Base-by-base conservation (phyloP, 2,329 filamentous ascomycete genomes). In the Pseudogymnoascus pannorum region DNA sequence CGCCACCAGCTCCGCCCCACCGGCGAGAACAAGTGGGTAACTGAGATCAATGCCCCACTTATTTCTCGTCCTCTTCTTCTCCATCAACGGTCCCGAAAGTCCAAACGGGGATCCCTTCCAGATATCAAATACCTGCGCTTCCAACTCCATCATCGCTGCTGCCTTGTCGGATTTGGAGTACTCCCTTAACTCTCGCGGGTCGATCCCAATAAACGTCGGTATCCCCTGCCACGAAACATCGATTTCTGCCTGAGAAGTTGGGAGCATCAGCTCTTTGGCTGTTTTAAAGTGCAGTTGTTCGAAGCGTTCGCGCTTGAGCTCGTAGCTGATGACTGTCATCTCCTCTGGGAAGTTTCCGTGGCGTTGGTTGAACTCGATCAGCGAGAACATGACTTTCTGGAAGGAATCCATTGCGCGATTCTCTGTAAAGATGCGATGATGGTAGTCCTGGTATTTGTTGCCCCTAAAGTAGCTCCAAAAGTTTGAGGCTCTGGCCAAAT, bases 251-350 rank as follows among this genome's bases (percentile, higher is more conserved):
- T 51, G 44, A 2, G 14, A 14, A 3, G 44, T 29, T 14, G 44
- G 44, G 14, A 51, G 8, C 24, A 44, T 63, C 58, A 71, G 68
- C 73, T 71, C 71, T 71, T 73, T 74, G 68, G 69, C 66, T 65
- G 67, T 63, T 58, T 64, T 64, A 66, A 61, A 64, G 63, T 64
- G 66, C 64, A 63, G 48, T 54, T 61, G 64, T 63, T 69, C 72
- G 67, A 51, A 51, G 22, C 44, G 44, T 2, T n/a, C 7, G 44
- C 22, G 44, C 22, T 51, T 51, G 22, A 29, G 60, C 59, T 61
- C 57, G 60, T 36, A 18, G 24, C 36, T 18, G 54, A 60, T 36
- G 20, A 42, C 26, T 1, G 26, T 35, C 31, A 58, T 35, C 40
- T 58, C 36, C 18, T 35, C 57, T 2, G 57, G 36, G n/a, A 40